Conservation (phyloP, 345 rosid species). For the Schrenkiella parvula region DNA sequence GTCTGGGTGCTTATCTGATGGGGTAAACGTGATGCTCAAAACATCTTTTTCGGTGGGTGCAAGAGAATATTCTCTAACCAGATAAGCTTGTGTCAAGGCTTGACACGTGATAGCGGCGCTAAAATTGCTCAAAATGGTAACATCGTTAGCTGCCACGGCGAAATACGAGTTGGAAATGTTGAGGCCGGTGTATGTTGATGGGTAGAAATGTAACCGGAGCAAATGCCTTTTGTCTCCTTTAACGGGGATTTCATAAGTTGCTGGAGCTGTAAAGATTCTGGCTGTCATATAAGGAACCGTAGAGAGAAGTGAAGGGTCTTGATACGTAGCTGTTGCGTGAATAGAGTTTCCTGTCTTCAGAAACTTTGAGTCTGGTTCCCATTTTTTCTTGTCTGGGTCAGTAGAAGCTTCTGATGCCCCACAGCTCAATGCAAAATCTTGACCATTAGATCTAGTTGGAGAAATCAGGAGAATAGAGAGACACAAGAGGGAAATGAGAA, state of each 20-base stretch:
- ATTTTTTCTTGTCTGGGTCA: slow-evolving; percentile 56
- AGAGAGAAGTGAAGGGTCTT: slow-evolving; percentile 66
- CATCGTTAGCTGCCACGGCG: slow-evolving; percentile 43
- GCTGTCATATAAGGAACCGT: slow-evolving; percentile 69
- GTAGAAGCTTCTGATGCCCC: slow-evolving; percentile 43
- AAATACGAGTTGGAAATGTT: slow-evolving; percentile 52
- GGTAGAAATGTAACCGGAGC: slow-evolving; percentile 63
- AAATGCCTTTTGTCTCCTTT: slow-evolving; percentile 37
- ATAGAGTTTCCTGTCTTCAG: slow-evolving; percentile 33
- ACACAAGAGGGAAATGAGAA: slow-evolving; percentile 24
- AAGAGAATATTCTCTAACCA: slow-evolving; percentile 59
- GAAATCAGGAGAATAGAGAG: slow-evolving; percentile 19
- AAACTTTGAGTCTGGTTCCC: slow-evolving; percentile 54
- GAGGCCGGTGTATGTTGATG: slow-evolving; percentile 47
- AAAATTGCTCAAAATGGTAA: slow-evolving; percentile 62
- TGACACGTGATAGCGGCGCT: slow-evolving; percentile 67
- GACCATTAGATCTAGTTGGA: slow-evolving; percentile 20
- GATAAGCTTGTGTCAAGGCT: slow-evolving; percentile 63
- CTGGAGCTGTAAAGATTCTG: slow-evolving; percentile 53
- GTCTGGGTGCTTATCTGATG: slow-evolving; percentile 38
- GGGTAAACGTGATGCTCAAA: slow-evolving; percentile 49
- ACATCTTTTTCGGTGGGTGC: slow-evolving; percentile 35
- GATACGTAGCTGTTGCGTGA: slow-evolving; percentile 43
- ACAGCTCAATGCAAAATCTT: slow-evolving; percentile 41
- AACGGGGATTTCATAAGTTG: slow-evolving; percentile 47